Base-by-base conservation (phyloP, 192 early-diverging fungal species). In the Backusella mclennaniae region DNA sequence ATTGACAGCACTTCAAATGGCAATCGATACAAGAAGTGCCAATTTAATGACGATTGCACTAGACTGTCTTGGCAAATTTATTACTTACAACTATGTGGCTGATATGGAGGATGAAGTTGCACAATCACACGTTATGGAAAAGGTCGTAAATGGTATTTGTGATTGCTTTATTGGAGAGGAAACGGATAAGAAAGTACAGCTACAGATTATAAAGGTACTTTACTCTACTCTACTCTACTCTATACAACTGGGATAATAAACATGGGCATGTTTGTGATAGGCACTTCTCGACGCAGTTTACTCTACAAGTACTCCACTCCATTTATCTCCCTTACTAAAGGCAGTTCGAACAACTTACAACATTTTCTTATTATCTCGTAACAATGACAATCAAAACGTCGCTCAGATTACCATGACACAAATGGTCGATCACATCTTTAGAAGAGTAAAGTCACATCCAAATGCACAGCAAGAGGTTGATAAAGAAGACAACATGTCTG, bases 361-460 rank as follows among this genome's bases (percentile, higher is more conserved):
- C 76, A 94, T 98, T 35, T 98, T 95, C 79, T 84, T 96, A 73
- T 77, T 93, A n/a, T 91, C 93, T 7, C 85, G 89, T 26, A 89
- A 88, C 44, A 84, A 86, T 21, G 85, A 85, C 35, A 95, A 90
- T 41, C 95, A 97, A 87, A 95, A 89, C 33, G 86, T 98, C 35
- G 95, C 95, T 0, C 95, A 97, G 78, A 94, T 90, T 3, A 93
- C 95, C 1, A 76, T 98, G 67, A 92, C 93, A 1, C 96, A 98
- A 82, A 97, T 97, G 92, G 91, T 97, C 19, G 88, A 92, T 56
- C 84, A 91, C 59, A 88, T 97, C 15, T 92, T 97, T 83, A 84
- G 90, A 26, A 89, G 95, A n/a, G 90, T 93, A 33, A 82, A 84
- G 23, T 70, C 41, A 31, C 66, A 76, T 35, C 76, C 71, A 17